Conservation (phyloP, 2,329 filamentous ascomycete genomes). For the Lasiodiplodia citricola region DNA sequence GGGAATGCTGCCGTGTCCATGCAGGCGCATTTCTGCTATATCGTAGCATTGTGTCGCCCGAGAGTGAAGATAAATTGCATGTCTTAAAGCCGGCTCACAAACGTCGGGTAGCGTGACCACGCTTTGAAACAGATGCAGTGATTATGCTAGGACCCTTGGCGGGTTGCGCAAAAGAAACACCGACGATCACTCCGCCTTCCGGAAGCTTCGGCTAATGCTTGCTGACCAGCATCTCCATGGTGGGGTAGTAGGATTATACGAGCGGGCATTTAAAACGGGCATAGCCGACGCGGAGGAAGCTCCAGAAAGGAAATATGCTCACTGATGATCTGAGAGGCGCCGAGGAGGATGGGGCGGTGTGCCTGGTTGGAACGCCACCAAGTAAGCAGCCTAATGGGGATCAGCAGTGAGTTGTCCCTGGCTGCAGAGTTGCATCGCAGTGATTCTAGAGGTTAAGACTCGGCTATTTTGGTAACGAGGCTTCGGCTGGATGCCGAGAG, state of each 20-base stretch:
- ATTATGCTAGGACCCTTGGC: neutral
- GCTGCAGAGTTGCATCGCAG: neutral
- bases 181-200: neutral
- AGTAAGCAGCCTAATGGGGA: conserved; percentile 4
- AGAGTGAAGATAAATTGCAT: neutral
- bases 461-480: neutral
- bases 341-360: neutral
- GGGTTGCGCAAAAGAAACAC: neutral
- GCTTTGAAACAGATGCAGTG: neutral
- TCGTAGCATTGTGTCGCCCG: neutral
- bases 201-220: neutral
- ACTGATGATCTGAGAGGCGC: neutral
- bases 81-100: neutral
- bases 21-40: neutral
- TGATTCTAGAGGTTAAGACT: neutral
- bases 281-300: neutral
- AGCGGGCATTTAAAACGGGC: neutral
- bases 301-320: neutral
- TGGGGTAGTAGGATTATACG: conserved; percentile 5
- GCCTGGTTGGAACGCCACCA: neutral
- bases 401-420: conserved; percentile 8
- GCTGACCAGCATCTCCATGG: neutral
- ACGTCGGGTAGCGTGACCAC: neutral
- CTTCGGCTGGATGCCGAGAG: neutral
- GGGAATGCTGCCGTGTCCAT: neutral